Evolutionary conservation across 257 asterid species (phyloP), one percentile per base, ranked within the genome.

Genomic region (Avicennia marina): DNA sequence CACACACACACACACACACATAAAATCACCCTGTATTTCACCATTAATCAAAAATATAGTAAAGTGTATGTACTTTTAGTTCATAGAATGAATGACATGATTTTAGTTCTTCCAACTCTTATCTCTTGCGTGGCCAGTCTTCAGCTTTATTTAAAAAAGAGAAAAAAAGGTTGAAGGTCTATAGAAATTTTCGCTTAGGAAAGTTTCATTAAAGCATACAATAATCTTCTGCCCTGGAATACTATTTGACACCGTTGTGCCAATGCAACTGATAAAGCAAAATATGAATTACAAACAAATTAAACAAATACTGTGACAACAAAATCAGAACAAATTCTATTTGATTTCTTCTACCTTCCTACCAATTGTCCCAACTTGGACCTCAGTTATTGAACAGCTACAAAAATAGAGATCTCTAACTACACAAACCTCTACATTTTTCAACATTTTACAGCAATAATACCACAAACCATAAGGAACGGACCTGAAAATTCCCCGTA

Each of bases 371-470:
- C 68, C 74, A 72, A 53, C 53, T 57, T 56, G 49, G 70, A 51
- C 63, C 24, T 56, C 55, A n/a, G 32, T 40, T 49, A 45, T 50
- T 40, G 64, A 52, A 62, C 68, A 67, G 63, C 53, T 72, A 69
- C 75, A 69, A 67, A 60, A 63, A 72, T 48, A 67, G 41, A 65
- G 56, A 70, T 63, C 75, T 57, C 40, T 54, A 72, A 51, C 38
- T 70, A 79, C 83, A 76, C 65, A 74, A 69, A 39, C 72, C 66
- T 60, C 65, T 70, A 70, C 61, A 62, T 33, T 46, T 60, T 65
- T 42, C 56, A 54, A 46, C 67, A 74, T 71, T 79, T 60, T 54
- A 67, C 74, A 76, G 40, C 56, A 58, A 73, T 45, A 62, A 58
- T 56, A 58, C 43, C 11, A 29, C 60, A 68, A 62, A 53, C 45